Evolutionary conservation across 176 grass and related monocot species (phyloP).

Genomic region (Juncus effusus): DNA sequence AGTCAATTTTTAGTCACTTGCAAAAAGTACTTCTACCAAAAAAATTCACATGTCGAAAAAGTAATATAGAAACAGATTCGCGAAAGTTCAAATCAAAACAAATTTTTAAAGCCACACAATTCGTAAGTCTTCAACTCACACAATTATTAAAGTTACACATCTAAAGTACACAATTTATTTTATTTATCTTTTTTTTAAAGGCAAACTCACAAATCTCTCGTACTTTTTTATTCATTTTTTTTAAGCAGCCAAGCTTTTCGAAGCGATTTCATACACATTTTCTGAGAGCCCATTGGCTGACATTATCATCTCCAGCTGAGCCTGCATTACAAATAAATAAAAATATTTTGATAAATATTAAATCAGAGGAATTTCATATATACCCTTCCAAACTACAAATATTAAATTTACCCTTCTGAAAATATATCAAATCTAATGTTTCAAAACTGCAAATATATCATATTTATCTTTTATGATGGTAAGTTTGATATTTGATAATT

Average conservation of each 20-base stretch:
- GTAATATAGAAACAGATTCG: too few relatives aligned
- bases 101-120: too few relatives aligned
- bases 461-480: too few relatives aligned
- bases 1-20: too few relatives aligned
- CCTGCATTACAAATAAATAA: slow-evolving; percentile 36
- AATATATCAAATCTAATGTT: background rate
- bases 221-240: background rate
- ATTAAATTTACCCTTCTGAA: background rate
- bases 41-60: too few relatives aligned
- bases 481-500: background rate
- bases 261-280: slow-evolving; percentile 91
- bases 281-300: slow-evolving; percentile 94
- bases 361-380: background rate
- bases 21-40: too few relatives aligned
- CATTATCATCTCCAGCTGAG: slow-evolving; percentile 84
- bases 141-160: too few relatives aligned
- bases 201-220: background rate
- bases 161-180: background rate
- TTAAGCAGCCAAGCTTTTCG: slow-evolving; percentile 78
- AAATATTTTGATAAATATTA: background rate
- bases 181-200: slow-evolving; percentile 4
- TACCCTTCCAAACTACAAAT: background rate
- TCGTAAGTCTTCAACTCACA: too few relatives aligned
- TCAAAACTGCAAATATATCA: too few relatives aligned
- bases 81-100: too few relatives aligned